Percentiles rank a stretch among this genome's conserved stretches.
These are phyloP conservation scores for Talaromyces sp. DNA, from an alignment of 2,329 filamentous ascomycete genomes.

Conservation along the genomic window DNA sequence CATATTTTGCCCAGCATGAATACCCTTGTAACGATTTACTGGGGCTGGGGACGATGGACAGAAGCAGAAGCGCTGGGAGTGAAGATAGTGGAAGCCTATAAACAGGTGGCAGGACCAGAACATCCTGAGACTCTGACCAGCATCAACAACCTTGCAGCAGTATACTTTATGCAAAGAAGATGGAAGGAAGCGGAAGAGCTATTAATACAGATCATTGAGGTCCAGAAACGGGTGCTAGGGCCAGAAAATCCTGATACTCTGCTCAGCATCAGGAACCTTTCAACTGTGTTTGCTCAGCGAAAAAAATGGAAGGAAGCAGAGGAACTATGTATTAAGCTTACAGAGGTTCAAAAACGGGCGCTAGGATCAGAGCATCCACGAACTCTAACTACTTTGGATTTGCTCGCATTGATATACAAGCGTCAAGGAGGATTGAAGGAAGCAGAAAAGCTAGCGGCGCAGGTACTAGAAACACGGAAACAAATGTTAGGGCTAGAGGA, in stretches of 20 bases:
- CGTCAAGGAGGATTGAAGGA: background rate
- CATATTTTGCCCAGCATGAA: background rate
- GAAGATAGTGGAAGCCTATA: constrained; percentile 21
- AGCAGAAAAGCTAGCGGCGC: constrained; percentile 8
- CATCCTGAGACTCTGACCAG: background rate
- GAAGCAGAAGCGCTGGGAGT: constrained; percentile 1
- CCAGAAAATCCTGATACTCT: too few relatives aligned
- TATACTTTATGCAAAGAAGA: background rate
- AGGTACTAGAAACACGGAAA: constrained; percentile 22
- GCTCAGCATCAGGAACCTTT: too few relatives aligned
- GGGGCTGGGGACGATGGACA: background rate
- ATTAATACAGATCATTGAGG: too few relatives aligned
- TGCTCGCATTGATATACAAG: background rate
- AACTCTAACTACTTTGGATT: background rate
- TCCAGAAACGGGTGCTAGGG: too few relatives aligned
- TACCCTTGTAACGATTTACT: background rate
- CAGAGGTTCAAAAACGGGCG: constrained; percentile 13
- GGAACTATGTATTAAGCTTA: too few relatives aligned
- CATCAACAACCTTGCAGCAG: background rate
- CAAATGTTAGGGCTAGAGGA: constrained; percentile 20
- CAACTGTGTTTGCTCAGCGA: too few relatives aligned
- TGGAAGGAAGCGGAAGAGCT: constrained; percentile 4
- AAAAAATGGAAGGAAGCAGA: too few relatives aligned
- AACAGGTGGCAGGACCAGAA: constrained; percentile 21
- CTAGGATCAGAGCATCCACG: constrained; percentile 14